These are phyloP conservation scores for Candida koratica DNA, from an alignment of 805 yeast genomes.

Conservation along the genomic window DNA sequence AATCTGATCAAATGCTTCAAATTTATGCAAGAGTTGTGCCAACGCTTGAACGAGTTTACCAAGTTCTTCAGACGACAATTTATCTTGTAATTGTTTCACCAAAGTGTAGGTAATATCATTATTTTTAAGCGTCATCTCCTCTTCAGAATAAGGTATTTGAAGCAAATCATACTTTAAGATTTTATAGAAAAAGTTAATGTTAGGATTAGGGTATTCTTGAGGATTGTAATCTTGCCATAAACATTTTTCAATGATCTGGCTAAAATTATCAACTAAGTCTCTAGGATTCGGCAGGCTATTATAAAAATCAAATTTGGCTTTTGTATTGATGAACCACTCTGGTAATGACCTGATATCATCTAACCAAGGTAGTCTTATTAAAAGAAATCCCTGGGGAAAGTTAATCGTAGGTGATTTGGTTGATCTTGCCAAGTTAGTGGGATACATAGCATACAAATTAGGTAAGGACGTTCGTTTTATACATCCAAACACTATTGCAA, in stretches of 20 bases:
- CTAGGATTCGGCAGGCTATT: slow-evolving; percentile 15
- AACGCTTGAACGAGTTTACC: slow-evolving; percentile 12
- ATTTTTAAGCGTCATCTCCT: slow-evolving; percentile 8
- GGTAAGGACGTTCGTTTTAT: slow-evolving; percentile 53
- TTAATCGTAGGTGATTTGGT: slow-evolving; percentile 12
- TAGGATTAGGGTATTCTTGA: slow-evolving; percentile 57
- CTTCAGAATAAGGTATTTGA: slow-evolving; percentile 35
- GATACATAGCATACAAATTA: slow-evolving; percentile 52
- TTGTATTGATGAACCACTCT: slow-evolving; percentile 20
- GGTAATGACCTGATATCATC: slow-evolving; percentile 77
- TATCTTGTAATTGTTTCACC: slow-evolving; percentile 6
- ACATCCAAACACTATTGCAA: slow-evolving; percentile 74
- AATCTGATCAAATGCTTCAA: slow-evolving; percentile 8
- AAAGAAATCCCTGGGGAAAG: slow-evolving; percentile 68
- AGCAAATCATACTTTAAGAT: slow-evolving; percentile 61
- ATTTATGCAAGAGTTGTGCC: slow-evolving; percentile 11
- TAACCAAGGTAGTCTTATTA: slow-evolving; percentile 65
- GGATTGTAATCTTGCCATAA: slow-evolving; percentile 52
- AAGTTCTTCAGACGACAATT: slow-evolving; percentile 8
- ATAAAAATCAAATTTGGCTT: slow-evolving; percentile 17
- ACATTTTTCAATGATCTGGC: slow-evolving; percentile 34
- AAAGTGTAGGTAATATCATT: slow-evolving; percentile 21
- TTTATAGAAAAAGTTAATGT: slow-evolving; percentile 62
- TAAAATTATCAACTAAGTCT: slow-evolving; percentile 18
- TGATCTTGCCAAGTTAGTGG: slow-evolving; percentile 37